Conservation (phyloP, 768 basidiomycete species). For the Antrodiella citrinella region DNA sequence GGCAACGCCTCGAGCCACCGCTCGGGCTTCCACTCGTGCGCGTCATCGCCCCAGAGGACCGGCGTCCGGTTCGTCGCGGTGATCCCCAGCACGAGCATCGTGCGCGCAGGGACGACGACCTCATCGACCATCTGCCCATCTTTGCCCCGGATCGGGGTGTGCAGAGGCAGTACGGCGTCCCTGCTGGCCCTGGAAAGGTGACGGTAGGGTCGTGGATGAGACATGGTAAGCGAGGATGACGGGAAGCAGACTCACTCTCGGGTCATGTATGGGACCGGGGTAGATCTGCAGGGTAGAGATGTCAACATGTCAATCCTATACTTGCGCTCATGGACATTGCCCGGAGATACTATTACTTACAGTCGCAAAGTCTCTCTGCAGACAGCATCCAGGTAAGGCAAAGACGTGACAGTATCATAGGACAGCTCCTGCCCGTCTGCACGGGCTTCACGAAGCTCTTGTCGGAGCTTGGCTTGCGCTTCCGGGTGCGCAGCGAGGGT, state of each 20-base stretch:
- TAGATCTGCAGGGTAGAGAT: constrained; percentile 24
- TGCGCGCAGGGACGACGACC: constrained; percentile 31
- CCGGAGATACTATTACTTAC: too few relatives aligned
- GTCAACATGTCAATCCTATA: constrained; percentile 13
- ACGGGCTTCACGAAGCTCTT: constrained; percentile 25
- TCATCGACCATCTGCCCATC: constrained; percentile 31
- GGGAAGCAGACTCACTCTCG: constrained; percentile 18
- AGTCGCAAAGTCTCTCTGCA: constrained; percentile 51
- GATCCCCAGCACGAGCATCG: constrained; percentile 30
- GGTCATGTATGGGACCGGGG: constrained; percentile 35
- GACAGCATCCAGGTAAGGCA: constrained; percentile 60
- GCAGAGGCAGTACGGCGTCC: constrained; percentile 35
- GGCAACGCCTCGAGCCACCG: constrained; percentile 38
- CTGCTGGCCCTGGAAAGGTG: constrained; percentile 23
- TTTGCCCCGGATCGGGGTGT: constrained; percentile 26
- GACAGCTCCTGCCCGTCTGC: constrained; percentile 19
- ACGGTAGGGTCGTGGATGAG: background rate
- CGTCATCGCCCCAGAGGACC: constrained; percentile 39
- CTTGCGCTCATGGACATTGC: constrained; percentile 20
- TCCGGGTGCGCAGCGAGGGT: constrained; percentile 28
- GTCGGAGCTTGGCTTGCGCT: constrained; percentile 31
- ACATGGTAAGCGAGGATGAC: background rate
- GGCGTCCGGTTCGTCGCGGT: constrained; percentile 31
- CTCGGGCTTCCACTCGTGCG: constrained; percentile 44
- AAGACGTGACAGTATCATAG: constrained; percentile 31